phyloP scores from a whole-genome alignment of 129 eudicot species.

The Flaveria trinervia region DNA sequence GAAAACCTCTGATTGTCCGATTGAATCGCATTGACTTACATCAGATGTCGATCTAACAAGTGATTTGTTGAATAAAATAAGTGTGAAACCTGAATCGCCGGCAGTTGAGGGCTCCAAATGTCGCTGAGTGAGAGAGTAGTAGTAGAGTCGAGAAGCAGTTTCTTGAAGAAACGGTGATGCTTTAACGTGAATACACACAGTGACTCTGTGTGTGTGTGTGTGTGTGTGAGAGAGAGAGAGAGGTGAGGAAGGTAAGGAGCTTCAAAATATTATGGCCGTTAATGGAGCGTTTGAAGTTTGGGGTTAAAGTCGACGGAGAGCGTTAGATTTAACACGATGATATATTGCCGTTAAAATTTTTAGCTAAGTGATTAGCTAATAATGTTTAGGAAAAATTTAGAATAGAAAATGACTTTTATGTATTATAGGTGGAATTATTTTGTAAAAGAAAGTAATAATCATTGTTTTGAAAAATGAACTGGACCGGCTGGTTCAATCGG shows the following conservation, averaged over 20 bases:
- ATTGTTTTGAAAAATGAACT: too few species aligned
- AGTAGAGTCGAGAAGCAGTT: slow-evolving; percentile 27
- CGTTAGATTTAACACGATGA: neutral
- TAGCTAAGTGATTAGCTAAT: too few species aligned
- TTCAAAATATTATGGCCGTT: slow-evolving; percentile 47
- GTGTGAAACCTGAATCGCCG: slow-evolving; percentile 41
- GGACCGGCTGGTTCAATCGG: too few species aligned
- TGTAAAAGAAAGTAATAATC: too few species aligned
- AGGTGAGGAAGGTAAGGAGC: slow-evolving; percentile 26
- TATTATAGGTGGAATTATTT: too few species aligned
- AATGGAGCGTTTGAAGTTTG: slow-evolving; percentile 39
- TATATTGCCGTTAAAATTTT: neutral
- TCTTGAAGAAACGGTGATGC: slow-evolving; percentile 23
- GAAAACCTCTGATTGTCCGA: slow-evolving; percentile 17
- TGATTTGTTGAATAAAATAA: slow-evolving; percentile 11
- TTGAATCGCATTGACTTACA: slow-evolving; percentile 30
- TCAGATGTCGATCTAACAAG: slow-evolving; percentile 15
- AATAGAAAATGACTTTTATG: too few species aligned
- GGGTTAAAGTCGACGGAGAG: slow-evolving; percentile 2
- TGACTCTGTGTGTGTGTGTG: slow-evolving; percentile 3
- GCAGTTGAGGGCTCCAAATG: slow-evolving; percentile 43
- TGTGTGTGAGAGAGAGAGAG: slow-evolving; percentile 10
- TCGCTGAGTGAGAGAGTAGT: slow-evolving; percentile 24
- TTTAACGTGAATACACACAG: slow-evolving; percentile 23
- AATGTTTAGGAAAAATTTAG: too few species aligned